These are phyloP conservation scores for Epithele typhae DNA, from an alignment of 768 basidiomycete genomes.

Conservation along the genomic window DNA sequence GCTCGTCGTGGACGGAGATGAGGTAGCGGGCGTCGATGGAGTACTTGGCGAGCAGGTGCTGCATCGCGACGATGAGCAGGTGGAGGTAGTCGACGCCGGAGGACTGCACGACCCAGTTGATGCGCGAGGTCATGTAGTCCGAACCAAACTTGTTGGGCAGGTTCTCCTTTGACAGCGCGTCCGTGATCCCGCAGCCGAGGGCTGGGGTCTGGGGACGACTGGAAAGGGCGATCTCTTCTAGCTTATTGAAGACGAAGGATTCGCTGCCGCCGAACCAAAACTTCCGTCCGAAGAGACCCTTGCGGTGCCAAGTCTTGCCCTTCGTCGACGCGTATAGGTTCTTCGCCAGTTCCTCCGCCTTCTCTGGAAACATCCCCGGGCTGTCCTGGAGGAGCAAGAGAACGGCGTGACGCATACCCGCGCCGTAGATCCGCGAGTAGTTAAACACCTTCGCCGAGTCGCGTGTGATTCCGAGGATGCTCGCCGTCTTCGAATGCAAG, in stretches of 20 bases:
- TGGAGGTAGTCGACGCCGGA: conserved; percentile 98
- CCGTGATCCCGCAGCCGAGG: conserved; percentile 89
- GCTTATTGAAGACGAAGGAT: conserved; percentile 95
- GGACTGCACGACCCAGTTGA: conserved; percentile 99
- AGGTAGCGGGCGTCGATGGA: conserved; percentile 88
- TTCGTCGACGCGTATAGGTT: conserved; percentile 91
- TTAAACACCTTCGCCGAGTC: conserved; percentile 99
- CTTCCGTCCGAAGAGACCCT: conserved; percentile 70
- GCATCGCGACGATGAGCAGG: conserved; percentile 93
- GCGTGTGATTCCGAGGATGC: conserved; percentile 86
- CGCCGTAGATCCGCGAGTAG: conserved; percentile 98
- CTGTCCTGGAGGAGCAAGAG: conserved; percentile 84
- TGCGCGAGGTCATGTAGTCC: conserved; percentile 92
- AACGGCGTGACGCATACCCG: conserved; percentile 91
- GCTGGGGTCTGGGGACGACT: conserved; percentile 89
- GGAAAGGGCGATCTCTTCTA: conserved; percentile 90
- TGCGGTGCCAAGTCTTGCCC: conserved; percentile 78
- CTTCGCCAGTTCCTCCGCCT: conserved; percentile 77
- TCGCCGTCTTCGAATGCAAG: conserved; percentile 93
- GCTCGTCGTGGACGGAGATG: conserved; percentile 95
- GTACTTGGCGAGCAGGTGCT: conserved; percentile 77
- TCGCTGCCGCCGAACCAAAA: conserved; percentile 98
- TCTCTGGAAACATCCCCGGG: conserved; percentile 67
- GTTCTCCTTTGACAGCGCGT: conserved; percentile 87
- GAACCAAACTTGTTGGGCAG: conserved; percentile 76